These are phyloP conservation scores for Diplodia sapinea DNA, from an alignment of 2,329 filamentous ascomycete species.

Conservation along the genomic window DNA sequence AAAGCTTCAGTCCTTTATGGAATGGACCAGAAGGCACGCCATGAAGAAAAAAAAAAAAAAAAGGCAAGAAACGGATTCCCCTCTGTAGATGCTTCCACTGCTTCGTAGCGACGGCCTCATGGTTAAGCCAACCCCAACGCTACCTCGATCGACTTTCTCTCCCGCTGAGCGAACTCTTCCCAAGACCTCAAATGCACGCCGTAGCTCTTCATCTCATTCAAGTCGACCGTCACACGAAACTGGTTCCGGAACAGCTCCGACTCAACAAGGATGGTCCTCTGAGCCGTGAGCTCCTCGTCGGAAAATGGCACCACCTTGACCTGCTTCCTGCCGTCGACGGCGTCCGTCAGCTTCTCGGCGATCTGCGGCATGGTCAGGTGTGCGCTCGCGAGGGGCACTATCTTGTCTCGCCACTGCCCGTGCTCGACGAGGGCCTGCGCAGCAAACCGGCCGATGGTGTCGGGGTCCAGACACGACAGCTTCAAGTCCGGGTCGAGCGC, in stretches of 20 bases:
- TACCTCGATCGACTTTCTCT: slow-evolving; percentile 4
- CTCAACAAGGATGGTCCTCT: not conserved
- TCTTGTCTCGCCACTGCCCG: not conserved
- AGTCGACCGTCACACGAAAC: not conserved
- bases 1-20: no score
- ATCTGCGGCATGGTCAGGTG: not conserved
- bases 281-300: not conserved
- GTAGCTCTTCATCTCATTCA: slow-evolving; percentile 12
- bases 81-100: no score
- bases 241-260: slow-evolving; percentile 2
- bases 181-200: not conserved
- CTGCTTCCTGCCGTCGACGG: not conserved
- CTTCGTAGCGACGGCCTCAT: not conserved
- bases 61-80: no score
- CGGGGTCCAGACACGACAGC: slow-evolving; percentile 5
- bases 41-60: no score
- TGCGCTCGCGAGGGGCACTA: not conserved
- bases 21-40: no score
- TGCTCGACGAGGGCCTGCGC: not conserved
- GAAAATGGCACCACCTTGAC: not conserved
- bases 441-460: slow-evolving; percentile 6
- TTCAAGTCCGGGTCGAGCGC: slow-evolving; percentile 9
- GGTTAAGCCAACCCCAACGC: slow-evolving; percentile 8
- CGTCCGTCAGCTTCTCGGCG: not conserved
- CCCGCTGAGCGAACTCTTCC: slow-evolving; percentile 11